These are phyloP conservation scores for Picea glauca DNA, from an alignment of 75 land plant species.

Conservation along the genomic window DNA sequence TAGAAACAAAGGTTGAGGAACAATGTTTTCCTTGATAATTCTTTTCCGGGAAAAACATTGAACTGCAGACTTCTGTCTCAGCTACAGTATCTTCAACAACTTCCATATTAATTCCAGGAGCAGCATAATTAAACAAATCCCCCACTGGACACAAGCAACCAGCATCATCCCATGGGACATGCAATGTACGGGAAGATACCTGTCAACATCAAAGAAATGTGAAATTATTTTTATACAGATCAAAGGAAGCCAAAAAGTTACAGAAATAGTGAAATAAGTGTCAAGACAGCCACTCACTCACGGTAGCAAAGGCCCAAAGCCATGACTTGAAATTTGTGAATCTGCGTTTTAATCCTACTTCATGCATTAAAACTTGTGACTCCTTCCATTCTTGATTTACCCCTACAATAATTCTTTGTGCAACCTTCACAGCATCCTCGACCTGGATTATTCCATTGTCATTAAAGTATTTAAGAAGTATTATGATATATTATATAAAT, in stretches of 20 bases:
- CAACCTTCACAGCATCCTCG: slow-evolving; percentile 72
- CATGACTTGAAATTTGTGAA: slow-evolving; percentile 68
- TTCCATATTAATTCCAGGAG: slow-evolving; percentile 37
- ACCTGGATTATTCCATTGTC: slow-evolving; percentile 34
- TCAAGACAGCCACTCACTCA: slow-evolving; percentile 34
- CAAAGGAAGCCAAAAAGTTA: not conserved
- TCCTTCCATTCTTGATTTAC: slow-evolving; percentile 61
- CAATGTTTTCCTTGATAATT: not conserved
- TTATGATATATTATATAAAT: not conserved
- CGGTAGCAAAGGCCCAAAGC: slow-evolving; percentile 95
- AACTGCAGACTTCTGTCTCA: not conserved
- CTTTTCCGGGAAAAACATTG: not conserved
- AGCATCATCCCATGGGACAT: slow-evolving; percentile 94
- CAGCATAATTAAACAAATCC: slow-evolving; percentile 88
- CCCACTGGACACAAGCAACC: slow-evolving; percentile 96
- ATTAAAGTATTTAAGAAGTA: not conserved
- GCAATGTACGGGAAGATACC: slow-evolving; percentile 84
- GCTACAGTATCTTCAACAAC: not conserved
- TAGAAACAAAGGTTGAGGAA: not conserved
- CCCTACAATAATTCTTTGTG: slow-evolving; percentile 36
- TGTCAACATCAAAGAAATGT: slow-evolving; percentile 14
- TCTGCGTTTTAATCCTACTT: slow-evolving; percentile 45
- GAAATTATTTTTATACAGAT: not conserved
- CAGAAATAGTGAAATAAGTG: not conserved
- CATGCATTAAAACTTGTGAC: slow-evolving; percentile 35